Percentiles rank a stretch among this genome's conserved stretches.
Evolutionary conservation across 2,329 filamentous ascomycete species (phyloP).

Genomic region (Colletotrichum sp.): DNA sequence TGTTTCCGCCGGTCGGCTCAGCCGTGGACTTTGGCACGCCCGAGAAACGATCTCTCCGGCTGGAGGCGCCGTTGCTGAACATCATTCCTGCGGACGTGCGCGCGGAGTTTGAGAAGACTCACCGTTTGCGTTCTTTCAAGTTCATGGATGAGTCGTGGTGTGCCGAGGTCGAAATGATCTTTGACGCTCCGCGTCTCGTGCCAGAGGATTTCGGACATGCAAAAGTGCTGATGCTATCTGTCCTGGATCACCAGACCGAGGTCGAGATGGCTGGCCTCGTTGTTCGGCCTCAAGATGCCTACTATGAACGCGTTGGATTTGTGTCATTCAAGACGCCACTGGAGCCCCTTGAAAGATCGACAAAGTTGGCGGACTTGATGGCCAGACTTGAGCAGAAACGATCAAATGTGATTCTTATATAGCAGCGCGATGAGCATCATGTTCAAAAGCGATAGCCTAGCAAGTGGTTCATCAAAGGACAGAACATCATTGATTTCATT

Average conservation of each 20-base stretch:
- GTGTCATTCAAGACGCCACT: rapidly evolving
- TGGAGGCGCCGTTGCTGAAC: background rate
- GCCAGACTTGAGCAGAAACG: background rate
- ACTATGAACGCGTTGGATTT: background rate
- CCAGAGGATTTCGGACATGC: rapidly evolving
- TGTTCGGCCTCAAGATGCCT: background rate
- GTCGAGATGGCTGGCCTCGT: rapidly evolving
- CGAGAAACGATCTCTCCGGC: rapidly evolving
- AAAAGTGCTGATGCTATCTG: rapidly evolving
- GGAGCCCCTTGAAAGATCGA: rapidly evolving
- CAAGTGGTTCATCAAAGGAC: no score
- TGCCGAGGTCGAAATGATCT: background rate
- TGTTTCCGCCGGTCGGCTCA: rapidly evolving
- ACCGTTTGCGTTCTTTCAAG: background rate
- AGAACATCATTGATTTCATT: rapidly evolving
- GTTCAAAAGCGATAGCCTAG: rapidly evolving
- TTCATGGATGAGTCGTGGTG: rapidly evolving
- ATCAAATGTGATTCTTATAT: background rate
- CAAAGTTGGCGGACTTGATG: background rate
- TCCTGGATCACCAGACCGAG: rapidly evolving
- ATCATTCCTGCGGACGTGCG: rapidly evolving
- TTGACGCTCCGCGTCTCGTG: background rate
- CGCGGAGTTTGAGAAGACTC: background rate
- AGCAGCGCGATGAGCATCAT: background rate
- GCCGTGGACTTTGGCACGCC: background rate